Base-by-base conservation (phyloP, 495 filamentous ascomycete genomes). In the Xylaria cubensis region DNA sequence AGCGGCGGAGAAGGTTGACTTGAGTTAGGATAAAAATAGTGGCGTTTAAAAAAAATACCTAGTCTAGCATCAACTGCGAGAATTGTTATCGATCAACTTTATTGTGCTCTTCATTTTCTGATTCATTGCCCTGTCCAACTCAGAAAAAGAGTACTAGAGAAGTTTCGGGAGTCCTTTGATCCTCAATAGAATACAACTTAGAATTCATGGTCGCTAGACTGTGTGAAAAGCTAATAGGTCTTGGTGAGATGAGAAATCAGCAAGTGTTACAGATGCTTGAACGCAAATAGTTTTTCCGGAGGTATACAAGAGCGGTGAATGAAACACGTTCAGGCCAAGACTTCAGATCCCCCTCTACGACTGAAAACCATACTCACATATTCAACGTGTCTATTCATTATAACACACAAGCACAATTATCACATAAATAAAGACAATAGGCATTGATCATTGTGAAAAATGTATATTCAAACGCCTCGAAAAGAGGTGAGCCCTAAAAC, bases 1-100 rank as follows among this genome's bases (percentile, higher is more conserved):
- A 72, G 85, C 78, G 2, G 86, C 85, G 0, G 82, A 85, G 56
- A 73, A 42, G n/a, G 64, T 64, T 59, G 55, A 26, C 65, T 72
- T 70, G 64, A 51, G 71, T 44, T 67, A 66, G 41, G n/a, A n/a
- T n/a, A n/a, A 26, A 46, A 48, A 64, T 21, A 41, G 53, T 21
- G 32, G 21, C 4, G 4, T 36, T 29, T 24, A 21, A 32, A 5
- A 10, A 42, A 46, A 8, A 59, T 56, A 56, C 53, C 53, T 56
- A 56, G 26, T n/a, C 29, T 56, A 62, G 41, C 51, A 65, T 48
- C 53, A 59, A 70, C 56, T 56, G 46, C 15, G 29, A 61, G 64
- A 42, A 56, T 9, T 1, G 26, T 48, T 36, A n/a, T 39, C 13
- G 17, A 36, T 3, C 10, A 21, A 34, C n/a, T 32, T 39, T 10